Evolutionary conservation across 805 yeast species (phyloP).

Genomic region (Candida hispaniensis): DNA sequence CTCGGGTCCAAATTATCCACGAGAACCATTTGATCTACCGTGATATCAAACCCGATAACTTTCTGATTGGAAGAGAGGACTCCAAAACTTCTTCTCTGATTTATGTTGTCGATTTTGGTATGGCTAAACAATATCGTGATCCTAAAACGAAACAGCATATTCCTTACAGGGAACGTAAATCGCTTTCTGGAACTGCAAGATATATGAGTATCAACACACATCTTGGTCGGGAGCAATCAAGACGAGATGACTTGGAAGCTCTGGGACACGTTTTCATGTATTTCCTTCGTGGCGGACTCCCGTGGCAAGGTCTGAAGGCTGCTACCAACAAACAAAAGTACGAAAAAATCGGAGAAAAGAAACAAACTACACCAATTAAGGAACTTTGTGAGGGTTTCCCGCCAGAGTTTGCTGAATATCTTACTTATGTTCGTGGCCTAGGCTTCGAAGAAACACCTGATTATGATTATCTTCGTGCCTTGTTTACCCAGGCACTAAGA

Average conservation of each 20-base stretch:
- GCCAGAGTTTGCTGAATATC: conserved; percentile 83
- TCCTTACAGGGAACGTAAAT: conserved; percentile 92
- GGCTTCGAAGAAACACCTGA: conserved; percentile 92
- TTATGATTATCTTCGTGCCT: conserved; percentile 70
- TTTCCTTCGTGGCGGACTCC: conserved; percentile 89
- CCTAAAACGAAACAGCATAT: conserved; percentile 92
- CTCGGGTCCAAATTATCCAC: conserved; percentile 77
- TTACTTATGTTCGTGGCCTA: conserved; percentile 77
- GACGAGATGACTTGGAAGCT: conserved; percentile 94
- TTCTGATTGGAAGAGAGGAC: conserved; percentile 82
- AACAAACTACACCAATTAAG: conserved; percentile 74
- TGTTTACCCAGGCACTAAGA: conserved; percentile 68
- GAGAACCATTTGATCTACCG: conserved; percentile 85
- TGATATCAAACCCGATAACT: conserved; percentile 96
- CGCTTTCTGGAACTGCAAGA: conserved; percentile 95
- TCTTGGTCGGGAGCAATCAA: conserved; percentile 89
- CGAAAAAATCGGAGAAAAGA: conserved; percentile 94
- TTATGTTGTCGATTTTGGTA: conserved; percentile 91
- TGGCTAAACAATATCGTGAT: conserved; percentile 97
- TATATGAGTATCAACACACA: conserved; percentile 95
- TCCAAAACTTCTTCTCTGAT: conserved; percentile 75
- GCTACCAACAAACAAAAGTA: conserved; percentile 96
- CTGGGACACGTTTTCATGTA: conserved; percentile 90
- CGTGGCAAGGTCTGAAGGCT: conserved; percentile 98
- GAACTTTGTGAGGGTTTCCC: conserved; percentile 87